Base-by-base conservation (phyloP, 371 early-diverging fungal species). In the Parasitella parasitica region DNA sequence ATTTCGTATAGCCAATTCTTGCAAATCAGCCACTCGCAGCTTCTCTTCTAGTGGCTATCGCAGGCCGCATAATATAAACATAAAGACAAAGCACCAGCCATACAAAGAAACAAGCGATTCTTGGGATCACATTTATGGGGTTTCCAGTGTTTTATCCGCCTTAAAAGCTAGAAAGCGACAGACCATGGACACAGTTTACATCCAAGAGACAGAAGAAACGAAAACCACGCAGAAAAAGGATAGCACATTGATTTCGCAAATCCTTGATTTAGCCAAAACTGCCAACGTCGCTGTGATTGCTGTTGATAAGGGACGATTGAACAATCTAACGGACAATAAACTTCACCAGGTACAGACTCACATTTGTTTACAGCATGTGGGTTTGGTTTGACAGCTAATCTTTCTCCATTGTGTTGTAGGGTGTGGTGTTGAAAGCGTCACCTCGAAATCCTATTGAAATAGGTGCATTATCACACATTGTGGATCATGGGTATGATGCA, bases 301-400 rank as follows among this genome's bases (percentile, higher is more conserved):
- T 35, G 48, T 58, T 7, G 69, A 75, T 22, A 75, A 75, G 30
- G 75, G 75, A 1, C 36, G 41, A 30, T 30, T 75, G 13, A 75
- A 75, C 35, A 75, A 69, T 58, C 22, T 71, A 56, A 71, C 69
- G 37, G 61, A 65, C 11, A 69, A 66, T 35, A 62, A 66, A 28
- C 71, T 67, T 11, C 75, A 75, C 41, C 75, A 75, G 58, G 73
- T 72, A 59, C 32, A 13, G 38, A 38, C 11, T 32, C 32, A 8
- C 6, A 8, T 8, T 32, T 32, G 6, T 32, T 32, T 6, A 32
- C 32, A 32, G n/a, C n/a, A n/a, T n/a, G n/a, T n/a, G n/a, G n/a
- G n/a, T n/a, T n/a, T n/a, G 32, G 32, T 32, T 32, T 32, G 8
- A 32, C 32, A 32, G n/a, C n/a, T n/a, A n/a, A n/a, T n/a, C n/a